These are phyloP conservation scores for Gloeophyllum trabeum DNA, from an alignment of 768 basidiomycete genomes.

Conservation along the genomic window DNA sequence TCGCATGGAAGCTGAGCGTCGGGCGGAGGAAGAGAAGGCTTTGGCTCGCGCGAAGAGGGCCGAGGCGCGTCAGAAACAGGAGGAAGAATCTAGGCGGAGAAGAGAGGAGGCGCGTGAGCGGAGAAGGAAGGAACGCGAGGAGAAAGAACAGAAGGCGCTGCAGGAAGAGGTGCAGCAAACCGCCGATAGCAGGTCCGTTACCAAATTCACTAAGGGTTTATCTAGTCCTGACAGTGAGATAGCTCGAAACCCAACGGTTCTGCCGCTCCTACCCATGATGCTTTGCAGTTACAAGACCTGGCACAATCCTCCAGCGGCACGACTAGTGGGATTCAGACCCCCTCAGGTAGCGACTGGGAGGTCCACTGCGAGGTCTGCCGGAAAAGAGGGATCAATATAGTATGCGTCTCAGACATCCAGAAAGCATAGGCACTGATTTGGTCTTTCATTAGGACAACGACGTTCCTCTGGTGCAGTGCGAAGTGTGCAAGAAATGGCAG, in stretches of 20 bases:
- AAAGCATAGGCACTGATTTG: too few relatives aligned
- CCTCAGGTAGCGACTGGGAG: slow-evolving; percentile 64
- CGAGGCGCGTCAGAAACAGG: slow-evolving; percentile 25
- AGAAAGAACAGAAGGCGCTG: slow-evolving; percentile 18
- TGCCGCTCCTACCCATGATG: slow-evolving; percentile 5
- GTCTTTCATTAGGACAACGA: slow-evolving; percentile 56
- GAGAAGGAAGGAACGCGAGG: slow-evolving; percentile 24
- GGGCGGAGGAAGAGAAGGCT: slow-evolving; percentile 59
- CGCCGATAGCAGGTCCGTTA: slow-evolving; percentile 8
- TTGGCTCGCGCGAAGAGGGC: slow-evolving; percentile 46
- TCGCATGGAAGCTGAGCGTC: slow-evolving; percentile 41
- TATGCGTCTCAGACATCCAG: slow-evolving; percentile 25
- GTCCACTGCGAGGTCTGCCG: slow-evolving; percentile 83
- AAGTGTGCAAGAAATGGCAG: slow-evolving; percentile 78
- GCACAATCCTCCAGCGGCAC: slow-evolving; percentile 11
- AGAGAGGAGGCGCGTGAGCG: slow-evolving; percentile 52
- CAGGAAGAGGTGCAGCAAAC: slow-evolving; percentile 12
- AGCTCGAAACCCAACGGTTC: slow-evolving; percentile 2
- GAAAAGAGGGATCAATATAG: slow-evolving; percentile 61
- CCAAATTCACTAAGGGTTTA: slow-evolving; percentile 1
- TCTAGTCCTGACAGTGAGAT: background rate
- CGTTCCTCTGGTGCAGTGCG: slow-evolving; percentile 71
- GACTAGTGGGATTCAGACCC: slow-evolving; percentile 38
- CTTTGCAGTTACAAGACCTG: slow-evolving; percentile 10
- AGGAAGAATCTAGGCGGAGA: slow-evolving; percentile 25